Evolutionary conservation across 768 basidiomycete species (phyloP).

Genomic region (Amanita pallidorosea): DNA sequence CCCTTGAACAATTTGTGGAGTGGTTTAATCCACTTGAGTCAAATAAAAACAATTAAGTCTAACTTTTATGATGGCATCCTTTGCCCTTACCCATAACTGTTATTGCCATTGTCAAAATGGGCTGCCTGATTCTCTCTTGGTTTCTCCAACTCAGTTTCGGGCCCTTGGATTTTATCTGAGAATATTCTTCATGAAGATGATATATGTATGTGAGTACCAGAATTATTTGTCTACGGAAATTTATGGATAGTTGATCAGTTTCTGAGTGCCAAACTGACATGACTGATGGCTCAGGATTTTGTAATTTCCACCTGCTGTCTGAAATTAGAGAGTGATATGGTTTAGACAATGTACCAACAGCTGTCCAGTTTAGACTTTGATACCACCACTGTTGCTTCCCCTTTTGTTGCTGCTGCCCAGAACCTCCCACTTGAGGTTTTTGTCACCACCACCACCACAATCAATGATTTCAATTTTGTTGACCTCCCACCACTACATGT

Average conservation of each 20-base stretch:
- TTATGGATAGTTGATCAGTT: conserved; percentile 12
- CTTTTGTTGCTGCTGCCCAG: too few relatives aligned
- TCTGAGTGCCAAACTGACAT: conserved; percentile 27
- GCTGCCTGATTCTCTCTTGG: conserved; percentile 50
- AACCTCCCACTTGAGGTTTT: too few relatives aligned
- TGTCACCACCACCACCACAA: too few relatives aligned
- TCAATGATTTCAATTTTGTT: too few relatives aligned
- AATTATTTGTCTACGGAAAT: background rate
- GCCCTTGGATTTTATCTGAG: conserved; percentile 24
- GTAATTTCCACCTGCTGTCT: conserved; percentile 26
- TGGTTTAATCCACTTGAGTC: conserved; percentile 41
- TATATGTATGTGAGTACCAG: conserved; percentile 31
- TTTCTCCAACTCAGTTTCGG: conserved; percentile 55
- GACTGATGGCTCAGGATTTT: conserved; percentile 47
- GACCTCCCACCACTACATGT: too few relatives aligned
- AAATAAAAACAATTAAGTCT: conserved; percentile 42
- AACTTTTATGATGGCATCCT: background rate
- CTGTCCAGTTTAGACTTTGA: conserved; percentile 45
- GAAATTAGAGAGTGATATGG: conserved; percentile 20
- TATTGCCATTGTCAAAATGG: conserved; percentile 54
- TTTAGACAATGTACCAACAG: conserved; percentile 21
- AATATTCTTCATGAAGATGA: conserved; percentile 34
- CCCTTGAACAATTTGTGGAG: conserved; percentile 37
- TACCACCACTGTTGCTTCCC: too few relatives aligned
- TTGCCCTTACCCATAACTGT: background rate